phyloP scores from a whole-genome alignment of 441 rosid genomes.

The Jatropha podagrica region DNA sequence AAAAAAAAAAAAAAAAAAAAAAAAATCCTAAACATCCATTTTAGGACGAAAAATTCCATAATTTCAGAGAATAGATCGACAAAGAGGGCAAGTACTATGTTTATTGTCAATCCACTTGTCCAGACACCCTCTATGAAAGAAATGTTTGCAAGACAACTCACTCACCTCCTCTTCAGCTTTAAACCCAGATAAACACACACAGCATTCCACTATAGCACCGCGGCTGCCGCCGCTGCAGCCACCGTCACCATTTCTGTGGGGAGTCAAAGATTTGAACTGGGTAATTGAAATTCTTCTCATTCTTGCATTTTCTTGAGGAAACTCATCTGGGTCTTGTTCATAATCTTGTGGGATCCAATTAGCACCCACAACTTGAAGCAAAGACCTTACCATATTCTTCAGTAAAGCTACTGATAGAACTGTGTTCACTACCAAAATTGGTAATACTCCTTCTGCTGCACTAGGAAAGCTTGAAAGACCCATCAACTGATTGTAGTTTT shows the following conservation, averaged over 20 bases:
- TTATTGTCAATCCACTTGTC: slow-evolving; percentile 72
- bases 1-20: neutral
- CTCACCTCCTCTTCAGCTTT: slow-evolving; percentile 80
- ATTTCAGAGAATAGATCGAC: slow-evolving; percentile 58
- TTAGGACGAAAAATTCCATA: neutral
- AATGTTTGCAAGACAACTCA: slow-evolving; percentile 83
- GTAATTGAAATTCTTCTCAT: slow-evolving; percentile 57
- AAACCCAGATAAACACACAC: slow-evolving; percentile 79
- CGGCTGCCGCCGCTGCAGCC: slow-evolving; percentile 14
- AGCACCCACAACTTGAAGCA: slow-evolving; percentile 42
- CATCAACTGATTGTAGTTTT: slow-evolving; percentile 27
- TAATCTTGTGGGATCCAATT: slow-evolving; percentile 21
- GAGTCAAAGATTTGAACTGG: slow-evolving; percentile 50
- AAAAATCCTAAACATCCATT: neutral
- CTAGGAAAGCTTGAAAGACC: slow-evolving; percentile 71
- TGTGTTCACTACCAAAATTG: slow-evolving; percentile 70
- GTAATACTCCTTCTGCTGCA: slow-evolving; percentile 63
- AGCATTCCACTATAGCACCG: slow-evolving; percentile 43
- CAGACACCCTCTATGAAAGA: slow-evolving; percentile 70
- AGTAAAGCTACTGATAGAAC: slow-evolving; percentile 58
- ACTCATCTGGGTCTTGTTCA: slow-evolving; percentile 33
- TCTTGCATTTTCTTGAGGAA: slow-evolving; percentile 20
- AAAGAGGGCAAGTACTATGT: slow-evolving; percentile 72
- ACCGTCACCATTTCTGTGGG: slow-evolving; percentile 7
- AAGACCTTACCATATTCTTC: slow-evolving; percentile 57